Evolutionary conservation across 2,329 filamentous ascomycete species (phyloP), one percentile per base, ranked within the genome.

Genomic region (Monosporascus ibericus): DNA sequence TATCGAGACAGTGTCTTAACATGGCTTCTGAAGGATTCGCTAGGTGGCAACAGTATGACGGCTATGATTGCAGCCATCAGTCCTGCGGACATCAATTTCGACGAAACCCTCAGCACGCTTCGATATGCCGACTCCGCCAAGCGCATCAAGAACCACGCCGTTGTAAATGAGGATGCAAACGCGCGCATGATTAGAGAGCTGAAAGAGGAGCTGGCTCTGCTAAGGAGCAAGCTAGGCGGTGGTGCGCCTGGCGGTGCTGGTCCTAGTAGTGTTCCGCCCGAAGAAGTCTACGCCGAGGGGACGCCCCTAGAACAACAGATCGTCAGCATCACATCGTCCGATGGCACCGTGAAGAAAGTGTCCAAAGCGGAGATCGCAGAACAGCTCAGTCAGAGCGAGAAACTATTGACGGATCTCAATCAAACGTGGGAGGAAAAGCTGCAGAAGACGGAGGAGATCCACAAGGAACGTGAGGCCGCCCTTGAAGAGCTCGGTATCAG

Each of bases 41-140:
- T 99, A 6, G 94, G 94, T 67, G 94, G 94, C 65, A 99, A 99
- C 78, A 97, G 92, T 69, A 92, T 97, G 89, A 99, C 94, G 24
- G 94, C 94, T 54, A 99, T 99, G 95, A 99, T 99, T 77, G 95
- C 94, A 48, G 92, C 92, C 49, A 96, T 99, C 67, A 96, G 92
- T 65, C 94, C 94, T 4, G 94, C 94, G 51, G 94, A 99, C 71
- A 97, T 97, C 75, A 99, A 99, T 72, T 97, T 95, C 67, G 94
- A 99, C 60, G 94, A 99, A 72, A 99, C 95, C 0, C 78, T 99
- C 18, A 94, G 92, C 68, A 99, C 94, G 1, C 78, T 99, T 27
- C 85, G 95, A 65, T 99, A 99, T 70, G 94, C 95, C 52, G 92
- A 99, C 68, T 96, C 91, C 7, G 94, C 94, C 25, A 99, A 99